Evolutionary conservation across 805 yeast species (phyloP), one percentile per base, ranked within the genome.

Genomic region (Lipomyces yamanashiensis): DNA sequence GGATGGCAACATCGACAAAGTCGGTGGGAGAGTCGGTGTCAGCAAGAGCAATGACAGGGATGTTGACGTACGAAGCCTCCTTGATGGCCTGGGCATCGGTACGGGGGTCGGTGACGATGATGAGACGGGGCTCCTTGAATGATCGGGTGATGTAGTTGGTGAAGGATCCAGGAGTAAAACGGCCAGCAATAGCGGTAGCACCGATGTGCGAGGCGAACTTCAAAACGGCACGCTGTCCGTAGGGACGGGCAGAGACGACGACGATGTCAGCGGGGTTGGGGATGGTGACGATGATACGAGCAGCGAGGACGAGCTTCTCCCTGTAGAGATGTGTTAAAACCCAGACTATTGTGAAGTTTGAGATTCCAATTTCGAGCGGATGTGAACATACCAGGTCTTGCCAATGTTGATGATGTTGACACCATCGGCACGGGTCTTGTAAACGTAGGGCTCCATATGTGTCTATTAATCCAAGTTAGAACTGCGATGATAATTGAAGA

Each of bases 101-200:
- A 89, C 98, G 93, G 86, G 99, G 99, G 85, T 95, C 99, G 78
- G 98, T 93, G 79, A 95, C 99, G 77, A 95, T 85, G 81, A 95
- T 92, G 81, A 95, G 88, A 86, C 99, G 91, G 87, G 99, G 99
- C 87, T 95, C 99, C 86, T 93, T 95, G 97, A 95, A 95, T 76
- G 98, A 91, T 85, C 98, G 93, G 84, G 99, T 95, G 87, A 93
- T 95, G 87, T 95, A 95, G 87, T 95, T 95, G 81, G 99, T 95
- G 95, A 95, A 95, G 86, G 89, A 88, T 90, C 99, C 99, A 84
- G 99, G 99, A 77, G 99, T 95, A 90, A 95, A 95, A 87, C 99
- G 92, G 85, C 99, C 99, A 77, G 99, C 99, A 85, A 95, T 93
- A 81, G 99, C 92, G 75, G 98, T 93, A 75, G 99, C 97, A 83